Base-by-base conservation (phyloP, 352 stramenopile genomes). In the Pythium phragmiticola region DNA sequence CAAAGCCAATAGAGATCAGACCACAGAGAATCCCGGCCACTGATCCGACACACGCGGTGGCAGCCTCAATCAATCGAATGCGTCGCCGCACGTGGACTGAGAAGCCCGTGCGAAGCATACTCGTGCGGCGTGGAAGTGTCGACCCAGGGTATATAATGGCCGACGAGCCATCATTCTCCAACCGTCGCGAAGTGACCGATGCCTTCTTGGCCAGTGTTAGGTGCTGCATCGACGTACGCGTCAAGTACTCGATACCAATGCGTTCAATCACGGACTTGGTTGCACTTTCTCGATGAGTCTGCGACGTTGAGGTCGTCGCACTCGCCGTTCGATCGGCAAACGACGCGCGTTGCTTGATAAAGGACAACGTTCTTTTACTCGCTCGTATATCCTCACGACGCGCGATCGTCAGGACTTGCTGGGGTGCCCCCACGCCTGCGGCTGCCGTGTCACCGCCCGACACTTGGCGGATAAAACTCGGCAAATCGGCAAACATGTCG, bases 401-500 rank as follows among this genome's bases (percentile, higher is more conserved):
- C 43, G n/a, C 42, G 13, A 21, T 6, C 7, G 36, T 36, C 13
- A 11, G 3, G 6, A 26, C 53, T 17, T 7, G 9, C 33, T 11
- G 6, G 33, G 33, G 33, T 37, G 30, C n/a, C 13, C 14, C n/a
- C 11, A 30, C 45, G 49, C 41, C 41, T 5, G 5, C 8, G 19
- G 28, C 4, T 37, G 34, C n/a, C 6, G 16, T 49, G 36, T 7
- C n/a, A 34, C 19, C 7, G 6, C 23, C 26, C 7, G 26, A 30
- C 37, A 26, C 36, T 41, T 54, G 53, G 6, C 53, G 70, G 50
- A 82, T 73, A 16, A 85, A 73, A 12, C 69, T 72, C 9, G 77
- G 77, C 3, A 81, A 45, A 7, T 82, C 72, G 1, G 68, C 66
- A 36, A 85, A 85, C 17, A 76, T 57, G 14, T 81, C 77, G 37